Evolutionary conservation across 805 yeast genomes (phyloP).

Genomic region (Teunomyces tritomae): DNA sequence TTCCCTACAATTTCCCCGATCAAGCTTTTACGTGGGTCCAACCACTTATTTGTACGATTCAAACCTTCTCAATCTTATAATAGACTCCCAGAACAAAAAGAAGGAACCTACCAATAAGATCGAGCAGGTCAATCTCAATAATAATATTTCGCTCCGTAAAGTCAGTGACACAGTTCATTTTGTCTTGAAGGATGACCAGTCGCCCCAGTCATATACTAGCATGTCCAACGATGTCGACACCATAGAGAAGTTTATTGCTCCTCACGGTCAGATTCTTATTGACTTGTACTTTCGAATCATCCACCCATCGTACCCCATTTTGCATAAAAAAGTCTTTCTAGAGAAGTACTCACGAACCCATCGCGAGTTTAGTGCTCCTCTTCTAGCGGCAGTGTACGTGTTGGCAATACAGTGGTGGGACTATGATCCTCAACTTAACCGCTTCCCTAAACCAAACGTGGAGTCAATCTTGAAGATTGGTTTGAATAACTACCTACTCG

Average conservation of each 20-base stretch:
- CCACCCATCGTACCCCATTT: slow-evolving; percentile 88
- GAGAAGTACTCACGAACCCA: slow-evolving; percentile 91
- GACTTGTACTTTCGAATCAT: slow-evolving; percentile 80
- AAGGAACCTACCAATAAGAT: slow-evolving; percentile 28
- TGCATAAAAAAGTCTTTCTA: slow-evolving; percentile 86
- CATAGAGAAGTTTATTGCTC: slow-evolving; percentile 84
- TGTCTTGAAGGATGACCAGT: slow-evolving; percentile 74
- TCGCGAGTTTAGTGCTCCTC: slow-evolving; percentile 86
- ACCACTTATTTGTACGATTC: slow-evolving; percentile 77
- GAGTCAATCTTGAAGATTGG: slow-evolving; percentile 45
- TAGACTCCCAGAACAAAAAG: slow-evolving; percentile 27
- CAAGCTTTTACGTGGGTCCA: slow-evolving; percentile 85
- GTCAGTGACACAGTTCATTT: slow-evolving; percentile 78
- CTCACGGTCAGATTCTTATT: slow-evolving; percentile 80
- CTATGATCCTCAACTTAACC: slow-evolving; percentile 71
- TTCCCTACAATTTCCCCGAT: slow-evolving; percentile 83
- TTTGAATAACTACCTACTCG: slow-evolving; percentile 68
- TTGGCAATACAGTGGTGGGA: slow-evolving; percentile 96
- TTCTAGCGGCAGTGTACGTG: slow-evolving; percentile 86
- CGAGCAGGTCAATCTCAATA: slow-evolving; percentile 76
- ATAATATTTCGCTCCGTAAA: slow-evolving; percentile 66
- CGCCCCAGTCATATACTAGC: slow-evolving; percentile 61
- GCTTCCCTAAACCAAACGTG: slow-evolving; percentile 76
- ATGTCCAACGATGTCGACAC: slow-evolving; percentile 79
- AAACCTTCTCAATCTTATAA: slow-evolving; percentile 61